phyloP scores from a whole-genome alignment of 1,284 basidiomycete genomes.

The Cutaneotrichosporon cavernicola region DNA sequence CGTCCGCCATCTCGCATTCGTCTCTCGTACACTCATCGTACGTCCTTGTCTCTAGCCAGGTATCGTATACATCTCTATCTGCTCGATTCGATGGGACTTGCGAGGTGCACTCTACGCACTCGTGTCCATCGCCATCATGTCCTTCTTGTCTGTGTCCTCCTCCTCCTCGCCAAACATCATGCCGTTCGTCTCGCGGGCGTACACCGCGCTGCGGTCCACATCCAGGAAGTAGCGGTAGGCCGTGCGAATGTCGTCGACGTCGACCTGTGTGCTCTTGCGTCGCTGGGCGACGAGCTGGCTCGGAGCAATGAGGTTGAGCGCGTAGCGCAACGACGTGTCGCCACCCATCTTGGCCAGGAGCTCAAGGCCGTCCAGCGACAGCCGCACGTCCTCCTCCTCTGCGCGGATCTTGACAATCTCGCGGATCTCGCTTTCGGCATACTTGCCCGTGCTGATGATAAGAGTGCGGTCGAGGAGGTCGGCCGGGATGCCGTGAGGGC shows the following conservation, averaged over 20 bases:
- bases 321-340: conserved; percentile 84
- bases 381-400: conserved; percentile 92
- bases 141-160: conserved; percentile 14
- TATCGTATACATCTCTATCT: neutral
- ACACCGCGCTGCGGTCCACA: conserved; percentile 90
- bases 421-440: conserved; percentile 76
- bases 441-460: conserved; percentile 92
- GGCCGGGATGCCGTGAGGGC: conserved; percentile 91
- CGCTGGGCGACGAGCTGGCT: conserved; percentile 78
- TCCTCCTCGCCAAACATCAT: conserved; percentile 55
- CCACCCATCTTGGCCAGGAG: conserved; percentile 81
- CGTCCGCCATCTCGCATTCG: neutral
- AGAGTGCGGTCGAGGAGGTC: conserved; percentile 92
- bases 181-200: conserved; percentile 79
- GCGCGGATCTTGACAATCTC: conserved; percentile 92
- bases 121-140: conserved; percentile 14
- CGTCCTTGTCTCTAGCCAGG: neutral
- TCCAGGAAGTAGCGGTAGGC: conserved; percentile 92
- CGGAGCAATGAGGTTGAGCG: conserved; percentile 88
- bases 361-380: conserved; percentile 69
- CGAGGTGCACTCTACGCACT: neutral
- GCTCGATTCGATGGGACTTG: neutral
- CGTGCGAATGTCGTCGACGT: conserved; percentile 76
- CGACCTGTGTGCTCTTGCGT: conserved; percentile 72
- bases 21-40: neutral